These are phyloP conservation scores for Yamadazyma paraphyllophila DNA, from an alignment of 805 yeast genomes.

Conservation along the genomic window DNA sequence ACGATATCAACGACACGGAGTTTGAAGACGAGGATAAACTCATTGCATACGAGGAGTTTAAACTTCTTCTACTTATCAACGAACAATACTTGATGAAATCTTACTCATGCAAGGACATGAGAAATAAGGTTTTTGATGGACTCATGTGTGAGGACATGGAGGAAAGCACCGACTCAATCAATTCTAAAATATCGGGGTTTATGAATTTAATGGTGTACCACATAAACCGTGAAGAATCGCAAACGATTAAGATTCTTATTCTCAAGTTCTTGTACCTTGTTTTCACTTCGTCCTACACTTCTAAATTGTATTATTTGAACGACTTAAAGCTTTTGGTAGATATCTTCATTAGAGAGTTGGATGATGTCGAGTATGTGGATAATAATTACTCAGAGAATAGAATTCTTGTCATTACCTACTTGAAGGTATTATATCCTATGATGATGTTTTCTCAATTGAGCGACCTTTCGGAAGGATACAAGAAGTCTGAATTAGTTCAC, in stretches of 20 bases:
- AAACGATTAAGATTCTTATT: constrained; percentile 70
- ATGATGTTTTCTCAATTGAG: constrained; percentile 61
- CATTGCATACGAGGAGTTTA: constrained; percentile 61
- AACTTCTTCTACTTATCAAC: constrained; percentile 69
- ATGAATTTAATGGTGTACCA: constrained; percentile 58
- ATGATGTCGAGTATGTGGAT: constrained; percentile 58
- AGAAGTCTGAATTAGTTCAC: constrained; percentile 50
- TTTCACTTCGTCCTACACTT: constrained; percentile 62
- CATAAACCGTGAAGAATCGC: constrained; percentile 74
- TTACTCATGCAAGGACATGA: constrained; percentile 26
- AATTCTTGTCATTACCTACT: constrained; percentile 42
- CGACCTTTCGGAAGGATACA: constrained; percentile 51
- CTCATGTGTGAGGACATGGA: constrained; percentile 43
- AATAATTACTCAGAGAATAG: constrained; percentile 62
- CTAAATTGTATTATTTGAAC: constrained; percentile 72
- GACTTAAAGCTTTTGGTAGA: constrained; percentile 83
- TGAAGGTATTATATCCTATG: constrained; percentile 73
- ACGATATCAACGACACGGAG: constrained; percentile 33
- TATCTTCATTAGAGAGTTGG: constrained; percentile 76
- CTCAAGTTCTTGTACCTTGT: constrained; percentile 74
- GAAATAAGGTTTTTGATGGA: constrained; percentile 54
- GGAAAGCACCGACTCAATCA: constrained; percentile 19
- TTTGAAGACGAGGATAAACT: constrained; percentile 54
- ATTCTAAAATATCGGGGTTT: constrained; percentile 54
- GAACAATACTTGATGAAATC: constrained; percentile 81